Percentiles rank a stretch among this genome's conserved stretches.
These are phyloP conservation scores for Blastobotrys proliferans DNA, from an alignment of 1,139 yeast genomes.

Conservation along the genomic window DNA sequence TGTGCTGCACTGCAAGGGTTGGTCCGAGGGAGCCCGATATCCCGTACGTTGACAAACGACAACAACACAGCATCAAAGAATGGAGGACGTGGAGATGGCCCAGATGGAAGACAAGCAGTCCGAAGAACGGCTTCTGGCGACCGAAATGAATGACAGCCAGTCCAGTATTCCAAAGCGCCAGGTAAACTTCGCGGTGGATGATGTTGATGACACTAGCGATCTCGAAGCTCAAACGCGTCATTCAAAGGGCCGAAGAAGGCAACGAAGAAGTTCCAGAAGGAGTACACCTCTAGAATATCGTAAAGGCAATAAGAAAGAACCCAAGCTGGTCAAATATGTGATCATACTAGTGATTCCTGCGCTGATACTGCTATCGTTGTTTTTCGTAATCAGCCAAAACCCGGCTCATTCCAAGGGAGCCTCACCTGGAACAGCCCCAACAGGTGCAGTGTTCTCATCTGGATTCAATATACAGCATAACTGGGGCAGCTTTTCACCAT, in stretches of 20 bases:
- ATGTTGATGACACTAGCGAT: neutral
- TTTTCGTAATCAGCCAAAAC: conserved; percentile 25
- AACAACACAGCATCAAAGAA: neutral
- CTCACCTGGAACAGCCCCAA: conserved; percentile 39
- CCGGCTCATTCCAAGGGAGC: conserved; percentile 25
- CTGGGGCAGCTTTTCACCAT: conserved; percentile 42
- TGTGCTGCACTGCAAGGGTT: too few species aligned
- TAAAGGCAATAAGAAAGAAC: neutral
- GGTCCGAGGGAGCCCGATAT: neutral
- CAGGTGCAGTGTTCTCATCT: conserved; percentile 35
- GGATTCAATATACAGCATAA: conserved; percentile 41
- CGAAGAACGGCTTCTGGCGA: conserved; percentile 1
- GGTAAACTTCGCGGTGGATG: conserved; percentile 6
- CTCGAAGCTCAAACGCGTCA: neutral
- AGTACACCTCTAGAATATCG: conserved; percentile 3
- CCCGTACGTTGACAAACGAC: neutral
- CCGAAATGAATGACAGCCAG: too few species aligned
- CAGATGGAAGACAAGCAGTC: neutral
- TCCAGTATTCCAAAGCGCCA: too few species aligned
- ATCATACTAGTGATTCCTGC: conserved; percentile 29
- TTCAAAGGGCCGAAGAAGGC: neutral
- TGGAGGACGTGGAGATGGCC: conserved; percentile 1
- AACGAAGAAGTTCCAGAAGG: neutral
- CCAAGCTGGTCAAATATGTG: conserved; percentile 11
- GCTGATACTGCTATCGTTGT: conserved; percentile 25